Percentiles rank a stretch among this genome's conserved stretches.
These are phyloP conservation scores for Nothophoma quercina DNA, from an alignment of 2,329 filamentous ascomycete genomes.

Conservation along the genomic window DNA sequence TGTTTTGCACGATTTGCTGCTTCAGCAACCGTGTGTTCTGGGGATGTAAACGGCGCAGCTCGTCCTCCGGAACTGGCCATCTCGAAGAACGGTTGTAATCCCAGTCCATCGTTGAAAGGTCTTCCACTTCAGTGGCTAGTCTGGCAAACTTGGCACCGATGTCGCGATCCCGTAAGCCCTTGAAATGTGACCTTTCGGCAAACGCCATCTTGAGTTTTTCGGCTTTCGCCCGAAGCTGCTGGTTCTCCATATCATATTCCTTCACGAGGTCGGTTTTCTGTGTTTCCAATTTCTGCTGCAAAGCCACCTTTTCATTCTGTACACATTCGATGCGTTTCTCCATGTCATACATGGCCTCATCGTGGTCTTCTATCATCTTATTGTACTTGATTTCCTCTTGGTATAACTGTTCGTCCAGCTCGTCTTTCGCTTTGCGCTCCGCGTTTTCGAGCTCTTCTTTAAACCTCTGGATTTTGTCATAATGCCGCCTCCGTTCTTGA, in stretches of 20 bases:
- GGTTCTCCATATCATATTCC: background rate
- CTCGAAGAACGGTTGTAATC: conserved; percentile 3
- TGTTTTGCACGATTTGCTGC: conserved; percentile 21
- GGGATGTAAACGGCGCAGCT: conserved; percentile 2
- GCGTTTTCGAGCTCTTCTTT: no score
- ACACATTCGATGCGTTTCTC: no score
- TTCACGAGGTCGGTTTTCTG: no score
- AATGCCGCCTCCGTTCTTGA: no score
- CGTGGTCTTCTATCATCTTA: no score
- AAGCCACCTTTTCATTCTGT: no score
- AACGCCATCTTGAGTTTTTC: conserved; percentile 17
- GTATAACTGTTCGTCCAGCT: no score
- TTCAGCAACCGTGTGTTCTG: conserved; percentile 19
- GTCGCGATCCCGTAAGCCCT: conserved; percentile 23
- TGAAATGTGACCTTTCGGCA: conserved; percentile 22
- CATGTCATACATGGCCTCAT: no score
- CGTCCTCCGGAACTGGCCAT: conserved; percentile 19
- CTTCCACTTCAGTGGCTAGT: conserved; percentile 14
- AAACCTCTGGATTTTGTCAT: no score
- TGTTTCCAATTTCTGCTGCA: no score
- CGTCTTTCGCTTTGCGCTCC: no score
- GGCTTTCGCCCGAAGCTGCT: background rate
- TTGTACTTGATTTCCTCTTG: no score
- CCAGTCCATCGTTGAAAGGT: conserved; percentile 23
- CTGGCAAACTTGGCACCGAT: conserved; percentile 8